Evolutionary conservation across 345 rosid genomes (phyloP).

Genomic region (Erysimum cheiranthoides): DNA sequence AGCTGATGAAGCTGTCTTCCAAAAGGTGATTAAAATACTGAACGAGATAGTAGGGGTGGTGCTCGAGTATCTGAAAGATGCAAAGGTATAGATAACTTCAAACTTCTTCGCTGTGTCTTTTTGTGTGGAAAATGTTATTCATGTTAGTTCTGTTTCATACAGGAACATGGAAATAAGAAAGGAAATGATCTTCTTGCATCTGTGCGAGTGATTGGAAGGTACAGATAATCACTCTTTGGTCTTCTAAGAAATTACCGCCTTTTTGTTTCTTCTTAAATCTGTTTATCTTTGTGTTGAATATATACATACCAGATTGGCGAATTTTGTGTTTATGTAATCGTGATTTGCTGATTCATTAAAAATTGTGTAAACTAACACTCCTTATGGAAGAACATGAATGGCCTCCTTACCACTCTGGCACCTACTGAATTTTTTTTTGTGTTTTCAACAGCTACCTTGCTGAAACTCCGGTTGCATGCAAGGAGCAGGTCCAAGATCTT

Average conservation of each 20-base stretch:
- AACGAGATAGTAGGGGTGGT: constrained; percentile 69
- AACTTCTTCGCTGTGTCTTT: constrained; percentile 33
- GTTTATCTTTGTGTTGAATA: not conserved
- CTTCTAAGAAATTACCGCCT: not conserved
- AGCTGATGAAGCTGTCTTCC: constrained; percentile 54
- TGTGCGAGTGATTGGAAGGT: constrained; percentile 88
- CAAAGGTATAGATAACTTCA: constrained; percentile 58
- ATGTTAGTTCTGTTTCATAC: constrained; percentile 38
- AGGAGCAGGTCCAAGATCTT: constrained; percentile 73
- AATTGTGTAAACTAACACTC: not conserved
- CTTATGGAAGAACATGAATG: constrained; percentile 1
- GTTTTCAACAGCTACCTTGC: constrained; percentile 79
- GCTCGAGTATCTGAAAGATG: constrained; percentile 81
- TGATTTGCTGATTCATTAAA: not conserved
- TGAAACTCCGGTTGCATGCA: constrained; percentile 77
- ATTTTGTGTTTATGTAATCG: not conserved
- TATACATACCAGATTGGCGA: not conserved
- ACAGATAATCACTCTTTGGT: constrained; percentile 18
- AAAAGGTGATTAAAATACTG: constrained; percentile 70
- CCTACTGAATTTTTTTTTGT: not conserved
- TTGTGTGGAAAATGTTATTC: constrained; percentile 5
- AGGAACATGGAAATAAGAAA: constrained; percentile 80
- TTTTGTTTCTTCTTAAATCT: constrained; percentile 7
- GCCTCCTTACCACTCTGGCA: constrained; percentile 11
- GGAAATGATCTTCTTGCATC: constrained; percentile 96